Base-by-base conservation (phyloP, 2,329 filamentous ascomycete species). In the Elsinoe fawcettii region DNA sequence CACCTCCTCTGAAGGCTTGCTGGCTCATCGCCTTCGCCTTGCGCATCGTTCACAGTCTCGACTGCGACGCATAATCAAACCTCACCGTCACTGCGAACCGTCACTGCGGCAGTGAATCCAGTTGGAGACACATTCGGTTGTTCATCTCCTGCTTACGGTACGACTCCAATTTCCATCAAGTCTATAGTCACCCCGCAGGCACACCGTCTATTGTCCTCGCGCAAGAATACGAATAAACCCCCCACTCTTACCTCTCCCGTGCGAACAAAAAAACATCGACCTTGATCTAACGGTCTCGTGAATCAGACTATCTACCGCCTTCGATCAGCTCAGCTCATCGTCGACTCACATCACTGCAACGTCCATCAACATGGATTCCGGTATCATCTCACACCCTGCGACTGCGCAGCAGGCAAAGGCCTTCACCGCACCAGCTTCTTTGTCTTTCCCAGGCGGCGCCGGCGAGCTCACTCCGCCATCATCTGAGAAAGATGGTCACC, bases 81-180 rank as follows among this genome's bases (percentile, higher is more conserved):
- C 68, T 69, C 39, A 36, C 43, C 39, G 55, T 47, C 56, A 51
- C 46, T 16, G 34, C 30, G 16, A 27, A 51, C 34, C 54, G 14
- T 46, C 56, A 36, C 32, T 36, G 25, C 46, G 68, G 72, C 74
- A 76, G 74, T 73, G 70, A 72, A 73, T 76, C 34, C 41, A 56
- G 78, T 78, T 77, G 89, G 90, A 88, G 90, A 95, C 87, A 90
- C 90, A 95, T 96, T 96, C 75, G 86, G 73, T 96, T 95, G 90
- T 95, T 90, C 78, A 88, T 95, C 90, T 95, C 90, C 87, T 82
- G 75, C 81, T 80, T 73, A 81, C 72, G 80, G 77, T 79, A 79
- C 73, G 75, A 65, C 59, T 37, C 49, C 53, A 56, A 37, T 51
- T 60, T 59, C 55, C 49, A 56, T 56, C 59, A 51, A 55, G 27